phyloP scores from a whole-genome alignment of 2,329 filamentous ascomycete genomes.

The Claviceps africana region DNA sequence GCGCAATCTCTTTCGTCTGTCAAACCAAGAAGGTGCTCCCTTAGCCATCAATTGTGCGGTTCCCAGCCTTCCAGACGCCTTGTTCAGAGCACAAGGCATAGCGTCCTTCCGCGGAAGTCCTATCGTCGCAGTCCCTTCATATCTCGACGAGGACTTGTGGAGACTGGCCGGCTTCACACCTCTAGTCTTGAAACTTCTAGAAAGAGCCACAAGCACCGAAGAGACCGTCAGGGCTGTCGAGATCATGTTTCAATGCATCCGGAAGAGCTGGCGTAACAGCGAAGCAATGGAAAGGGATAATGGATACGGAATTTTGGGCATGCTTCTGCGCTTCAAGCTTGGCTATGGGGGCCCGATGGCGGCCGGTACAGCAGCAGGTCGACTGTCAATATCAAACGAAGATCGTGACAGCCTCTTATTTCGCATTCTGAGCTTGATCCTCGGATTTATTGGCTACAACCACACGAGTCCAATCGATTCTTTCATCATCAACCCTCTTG shows the following conservation, averaged over 20 bases:
- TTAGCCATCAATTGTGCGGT: slow-evolving; percentile 81
- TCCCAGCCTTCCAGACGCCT: slow-evolving; percentile 74
- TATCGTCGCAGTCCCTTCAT: slow-evolving; percentile 64
- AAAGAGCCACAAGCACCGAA: slow-evolving; percentile 56
- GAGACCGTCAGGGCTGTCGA: slow-evolving; percentile 65
- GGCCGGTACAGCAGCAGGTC: slow-evolving; percentile 19
- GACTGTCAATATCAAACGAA: slow-evolving; percentile 32
- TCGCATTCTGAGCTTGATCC: slow-evolving; percentile 59
- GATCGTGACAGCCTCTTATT: slow-evolving; percentile 43
- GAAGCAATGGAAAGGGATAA: slow-evolving; percentile 96
- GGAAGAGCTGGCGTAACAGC: slow-evolving; percentile 90
- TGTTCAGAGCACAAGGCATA: slow-evolving; percentile 69
- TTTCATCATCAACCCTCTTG: slow-evolving; percentile 88
- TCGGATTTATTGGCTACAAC: slow-evolving; percentile 82
- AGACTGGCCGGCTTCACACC: slow-evolving; percentile 82
- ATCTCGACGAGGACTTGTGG: slow-evolving; percentile 87
- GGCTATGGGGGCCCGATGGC: slow-evolving; percentile 31
- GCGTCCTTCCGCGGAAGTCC: slow-evolving; percentile 73
- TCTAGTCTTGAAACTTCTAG: slow-evolving; percentile 70
- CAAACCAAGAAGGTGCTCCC: slow-evolving; percentile 44
- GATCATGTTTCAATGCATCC: slow-evolving; percentile 72
- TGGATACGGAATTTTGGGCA: slow-evolving; percentile 76
- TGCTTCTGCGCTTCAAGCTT: slow-evolving; percentile 72
- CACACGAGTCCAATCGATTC: slow-evolving; percentile 68
- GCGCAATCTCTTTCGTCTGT: slow-evolving; percentile 36